Base-by-base conservation (phyloP, 768 basidiomycete genomes). In the Rhodotorula graminis region DNA sequence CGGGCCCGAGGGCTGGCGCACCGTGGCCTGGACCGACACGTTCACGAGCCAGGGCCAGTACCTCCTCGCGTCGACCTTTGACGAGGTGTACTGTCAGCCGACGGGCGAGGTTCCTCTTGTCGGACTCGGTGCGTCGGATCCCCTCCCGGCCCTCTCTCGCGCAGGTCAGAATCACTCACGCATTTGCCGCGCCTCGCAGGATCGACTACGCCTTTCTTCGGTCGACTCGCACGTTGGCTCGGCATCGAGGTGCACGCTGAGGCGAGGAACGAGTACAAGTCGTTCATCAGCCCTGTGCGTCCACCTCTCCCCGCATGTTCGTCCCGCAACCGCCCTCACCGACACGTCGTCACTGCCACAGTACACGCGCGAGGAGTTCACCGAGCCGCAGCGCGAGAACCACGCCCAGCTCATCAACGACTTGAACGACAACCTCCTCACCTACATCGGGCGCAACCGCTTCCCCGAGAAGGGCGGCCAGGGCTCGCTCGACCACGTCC, bases 161-260 rank as follows among this genome's bases (percentile, higher is more conserved):
- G 7, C n/a, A 12, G 11, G 2, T 25, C 19, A 14, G 44, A 3
- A 3, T 46, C 18, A 10, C 53, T 56, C 44, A 62, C 31, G 23
- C 53, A 29, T 3, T 10, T 27, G 53, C 1, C 1, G 6, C 2
- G 27, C 0, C 18, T 29, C 14, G 7, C 67, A 75, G 74, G 74
- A 15, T 70, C 72, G 29, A 76, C 72, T 6, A 64, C 75, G 6
- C 79, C 79, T 15, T 79, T 79, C 75, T 79, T 60, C 62, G 71
- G 70, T 3, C 60, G 77, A 3, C 62, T 79, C 3, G 72, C 77
- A 18, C 69, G 71, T 23, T 79, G 76, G 76, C 66, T 79, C 25
- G 77, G 77, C 0, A 72, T 79, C 49, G 74, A 76, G 25, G 71
- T 79, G 9, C 78, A 78, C 29, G 78, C 78, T 21, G 78, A 79